Evolutionary conservation across 805 yeast species (phyloP).

Genomic region (Ogataea corticis): DNA sequence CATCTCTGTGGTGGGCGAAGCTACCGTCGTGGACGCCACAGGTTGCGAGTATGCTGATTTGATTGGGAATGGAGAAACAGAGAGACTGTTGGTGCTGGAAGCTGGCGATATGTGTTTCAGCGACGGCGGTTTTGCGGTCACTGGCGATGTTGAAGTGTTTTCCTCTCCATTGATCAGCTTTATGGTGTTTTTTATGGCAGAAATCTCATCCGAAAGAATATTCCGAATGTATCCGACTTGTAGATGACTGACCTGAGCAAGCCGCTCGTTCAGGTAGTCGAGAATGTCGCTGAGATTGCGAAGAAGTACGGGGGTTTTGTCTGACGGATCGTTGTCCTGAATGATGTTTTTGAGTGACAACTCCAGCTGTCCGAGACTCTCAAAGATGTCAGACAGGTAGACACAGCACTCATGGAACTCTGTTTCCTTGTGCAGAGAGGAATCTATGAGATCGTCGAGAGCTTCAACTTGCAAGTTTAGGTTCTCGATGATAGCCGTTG

Average conservation of each 20-base stretch:
- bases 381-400: conserved; percentile 30
- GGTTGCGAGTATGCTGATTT: conserved; percentile 23
- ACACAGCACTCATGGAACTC: conserved; percentile 25
- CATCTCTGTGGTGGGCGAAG: conserved; percentile 15
- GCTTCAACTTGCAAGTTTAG: conserved; percentile 29
- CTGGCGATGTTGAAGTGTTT: background rate
- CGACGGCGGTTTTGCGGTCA: background rate
- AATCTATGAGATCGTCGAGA: conserved; percentile 24
- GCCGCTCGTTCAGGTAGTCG: conserved; percentile 14
- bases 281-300: conserved; percentile 11
- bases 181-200: conserved; percentile 27
- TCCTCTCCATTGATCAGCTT: conserved; percentile 21
- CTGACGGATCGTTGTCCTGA: conserved; percentile 7
- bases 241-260: conserved; percentile 15
- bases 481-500: conserved; percentile 22
- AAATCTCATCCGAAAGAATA: conserved; percentile 27
- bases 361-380: conserved; percentile 26
- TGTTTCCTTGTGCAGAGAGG: conserved; percentile 18
- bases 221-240: conserved; percentile 16
- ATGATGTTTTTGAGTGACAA: conserved; percentile 19
- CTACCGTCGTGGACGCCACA: conserved; percentile 16
- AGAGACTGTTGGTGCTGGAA: conserved; percentile 6
- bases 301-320: conserved; percentile 18
- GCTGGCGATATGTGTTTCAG: background rate
- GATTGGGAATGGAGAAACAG: conserved; percentile 20